Conservation (phyloP, 2,329 filamentous ascomycete genomes). For the Aspergillus tanneri region DNA sequence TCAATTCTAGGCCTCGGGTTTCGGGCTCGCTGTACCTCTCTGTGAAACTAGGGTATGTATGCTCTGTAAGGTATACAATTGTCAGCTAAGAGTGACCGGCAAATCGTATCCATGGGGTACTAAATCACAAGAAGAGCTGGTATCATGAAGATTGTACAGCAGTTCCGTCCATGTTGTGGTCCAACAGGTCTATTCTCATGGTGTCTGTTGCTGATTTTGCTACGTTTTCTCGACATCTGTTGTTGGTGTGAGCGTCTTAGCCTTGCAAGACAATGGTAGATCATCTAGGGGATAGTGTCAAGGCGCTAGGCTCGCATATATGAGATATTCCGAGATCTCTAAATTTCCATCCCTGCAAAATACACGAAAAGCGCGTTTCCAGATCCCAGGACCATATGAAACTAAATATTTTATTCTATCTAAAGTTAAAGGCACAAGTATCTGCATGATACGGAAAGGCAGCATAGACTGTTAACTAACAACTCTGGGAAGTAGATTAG, state of each 20-base stretch:
- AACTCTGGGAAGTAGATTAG: background rate
- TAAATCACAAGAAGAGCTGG: background rate
- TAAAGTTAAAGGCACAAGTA: background rate
- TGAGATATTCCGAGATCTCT: background rate
- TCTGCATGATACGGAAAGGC: background rate
- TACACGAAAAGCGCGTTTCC: background rate
- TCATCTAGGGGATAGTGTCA: background rate
- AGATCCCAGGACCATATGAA: background rate
- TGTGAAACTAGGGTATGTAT: background rate
- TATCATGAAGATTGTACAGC: background rate
- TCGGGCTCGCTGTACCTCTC: background rate
- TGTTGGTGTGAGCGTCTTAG: background rate
- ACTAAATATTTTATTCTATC: background rate
- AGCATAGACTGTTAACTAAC: background rate
- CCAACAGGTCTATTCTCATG: constrained; percentile 1
- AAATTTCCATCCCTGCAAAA: background rate
- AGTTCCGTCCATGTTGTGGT: constrained; percentile 1
- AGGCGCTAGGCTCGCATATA: background rate
- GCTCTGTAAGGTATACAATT: background rate
- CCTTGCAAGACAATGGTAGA: background rate
- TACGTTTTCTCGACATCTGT: background rate
- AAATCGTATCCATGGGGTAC: background rate
- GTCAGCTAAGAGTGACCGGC: background rate
- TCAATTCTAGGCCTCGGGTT: too few species aligned
- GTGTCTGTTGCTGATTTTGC: too few species aligned